Conservation (phyloP, 129 eudicot species). For the Erigeron canadensis region DNA sequence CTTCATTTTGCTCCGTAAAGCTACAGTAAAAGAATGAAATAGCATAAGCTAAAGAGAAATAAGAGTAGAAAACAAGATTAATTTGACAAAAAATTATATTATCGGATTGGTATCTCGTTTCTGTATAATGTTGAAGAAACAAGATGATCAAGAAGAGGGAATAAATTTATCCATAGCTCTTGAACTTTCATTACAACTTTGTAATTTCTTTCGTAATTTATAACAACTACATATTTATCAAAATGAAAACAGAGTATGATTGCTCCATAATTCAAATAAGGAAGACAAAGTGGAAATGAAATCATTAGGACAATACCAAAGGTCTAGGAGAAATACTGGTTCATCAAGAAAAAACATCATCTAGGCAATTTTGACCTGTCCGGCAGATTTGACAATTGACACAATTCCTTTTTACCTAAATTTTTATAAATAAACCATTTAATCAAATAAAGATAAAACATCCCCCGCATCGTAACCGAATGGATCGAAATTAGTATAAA, state of each 20-base stretch:
- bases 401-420: neutral
- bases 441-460: neutral
- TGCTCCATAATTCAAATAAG: neutral
- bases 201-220: neutral
- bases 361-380: neutral
- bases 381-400: neutral
- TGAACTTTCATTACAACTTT: neutral
- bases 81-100: neutral
- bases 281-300: neutral
- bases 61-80: neutral
- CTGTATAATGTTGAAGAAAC: neutral
- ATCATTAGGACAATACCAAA: neutral
- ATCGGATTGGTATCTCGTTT: neutral
- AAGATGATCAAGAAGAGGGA: neutral
- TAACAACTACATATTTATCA: neutral
- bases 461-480: neutral
- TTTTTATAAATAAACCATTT: neutral
- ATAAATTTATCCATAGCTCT: neutral
- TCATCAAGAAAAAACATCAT: neutral
- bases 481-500: neutral
- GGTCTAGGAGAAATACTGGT: neutral
- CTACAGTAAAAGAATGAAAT: conserved; percentile 38
- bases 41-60: conserved; percentile 1
- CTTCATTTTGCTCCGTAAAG: conserved; percentile 98
- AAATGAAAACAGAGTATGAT: neutral